Evolutionary conservation across 176 grass and related monocot species (phyloP), one percentile per base, ranked within the genome.

Genomic region (Rhynchospora pubera): DNA sequence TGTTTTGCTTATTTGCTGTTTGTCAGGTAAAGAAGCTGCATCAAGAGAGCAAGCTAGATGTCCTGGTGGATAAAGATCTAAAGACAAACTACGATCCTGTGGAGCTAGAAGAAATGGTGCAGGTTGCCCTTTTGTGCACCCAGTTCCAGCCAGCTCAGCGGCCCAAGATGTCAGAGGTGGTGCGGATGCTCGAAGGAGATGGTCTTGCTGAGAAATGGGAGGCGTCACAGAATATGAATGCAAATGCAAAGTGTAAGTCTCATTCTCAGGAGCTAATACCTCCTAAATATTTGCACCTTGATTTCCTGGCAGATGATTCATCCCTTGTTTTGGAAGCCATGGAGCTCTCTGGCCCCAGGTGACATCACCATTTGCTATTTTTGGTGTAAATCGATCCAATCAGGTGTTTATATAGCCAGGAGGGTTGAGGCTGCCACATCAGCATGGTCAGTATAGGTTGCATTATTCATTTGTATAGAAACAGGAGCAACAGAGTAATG

Each of bases 261-360:
- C 26, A 9, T 11, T 79, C 87, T 21, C 39, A 59, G 1, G 84
- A 88, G 47, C 62, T 80, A 8, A 15, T 28, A 10, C 51, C 44
- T 81, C 88, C 81, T 2, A 92, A 90, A 13, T 98, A 91, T 85
- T 39, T 74, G 80, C 72, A 77, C 30, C 9, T 56, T 6, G 46
- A 88, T 42, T 83, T 79, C 42, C 59, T 21, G 24, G 74, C 23
- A 1, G 85, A 89, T 11, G 68, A 87, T 13, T 46, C 16, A 24
- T 97, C 94, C 10, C 57, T 86, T 24, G 87, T 88, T 43, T 50
- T 88, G 60, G 78, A 94, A 77, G 88, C 92, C 0, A 64, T 79
- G 44, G 92, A 94, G 66, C 94, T 97, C 65, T 97, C 95, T 9
- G 92, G 92, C 45, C 92, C 90, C 19, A 92, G 92, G 53, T 97